Base-by-base conservation (phyloP, 2,329 filamentous ascomycete genomes). In the Plenodomus lindquistii region DNA sequence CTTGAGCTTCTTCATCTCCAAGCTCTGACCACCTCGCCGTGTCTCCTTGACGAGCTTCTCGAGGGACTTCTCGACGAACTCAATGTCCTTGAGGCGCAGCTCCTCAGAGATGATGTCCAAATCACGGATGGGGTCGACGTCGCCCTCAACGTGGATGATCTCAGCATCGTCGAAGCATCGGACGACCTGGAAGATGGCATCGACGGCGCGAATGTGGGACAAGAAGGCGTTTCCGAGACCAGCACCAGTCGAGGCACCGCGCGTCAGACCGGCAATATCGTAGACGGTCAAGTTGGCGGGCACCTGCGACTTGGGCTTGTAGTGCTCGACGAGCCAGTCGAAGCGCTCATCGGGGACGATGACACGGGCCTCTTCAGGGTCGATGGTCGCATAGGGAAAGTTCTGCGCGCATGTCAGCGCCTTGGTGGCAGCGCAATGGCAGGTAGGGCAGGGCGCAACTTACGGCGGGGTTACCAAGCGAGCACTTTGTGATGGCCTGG, bases 61-160 rank as follows among this genome's bases (percentile, higher is more conserved):
- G 46, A 94, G 85, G 3, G 92, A 89, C 83, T 99, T 99, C 79
- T 96, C 92, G 52, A 89, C 86, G 72, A 97, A 99, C 79, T 99
- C 95, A 59, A 97, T 97, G 77, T 99, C 94, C 81, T 99, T 99
- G 75, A 97, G 86, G 56, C 93, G 86, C 70, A 99, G 80, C 79
- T 99, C 94, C 71, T 97, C 92, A 73, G 87, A 91, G 77, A 99
- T 97, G 74, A 99, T 99, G 69, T 91, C 89, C 62, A 99, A 77
- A 81, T 99, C 94, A 71, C 94, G 87, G 52, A 89, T 84, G 27
- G 94, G 95, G 77, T 99, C 89, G 65, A 99, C 95, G 67, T 99
- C 94, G 73, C 94, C 95, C 81, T 99, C 95, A 60, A 99, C 92
- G 83, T 99, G 94, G 66, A 97, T 97, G 68, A 99, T 99, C 78